Conservation (phyloP, 768 basidiomycete genomes). For the Hericium rajendrae region DNA sequence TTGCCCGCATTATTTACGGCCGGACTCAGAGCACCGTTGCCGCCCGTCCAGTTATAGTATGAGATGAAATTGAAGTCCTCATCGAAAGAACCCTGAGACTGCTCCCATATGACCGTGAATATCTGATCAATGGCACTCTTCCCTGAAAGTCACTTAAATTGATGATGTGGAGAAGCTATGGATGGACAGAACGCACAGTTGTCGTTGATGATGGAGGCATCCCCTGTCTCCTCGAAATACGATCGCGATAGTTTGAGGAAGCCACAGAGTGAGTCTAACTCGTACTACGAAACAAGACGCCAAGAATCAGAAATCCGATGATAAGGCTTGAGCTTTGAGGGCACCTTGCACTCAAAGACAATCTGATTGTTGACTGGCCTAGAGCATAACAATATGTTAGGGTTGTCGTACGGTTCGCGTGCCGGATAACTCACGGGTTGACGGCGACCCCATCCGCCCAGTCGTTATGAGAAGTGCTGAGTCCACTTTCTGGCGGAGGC, state of each 20-base stretch:
- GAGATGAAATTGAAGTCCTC: slow-evolving; percentile 63
- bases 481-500: slow-evolving; percentile 66
- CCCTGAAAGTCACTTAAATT: slow-evolving; percentile 33
- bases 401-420: background rate
- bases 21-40: slow-evolving; percentile 51
- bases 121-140: slow-evolving; percentile 57
- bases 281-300: slow-evolving; percentile 38
- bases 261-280: slow-evolving; percentile 70
- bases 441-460: slow-evolving; percentile 64
- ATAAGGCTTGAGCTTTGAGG: background rate
- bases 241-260: slow-evolving; percentile 71
- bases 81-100: slow-evolving; percentile 66
- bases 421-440: slow-evolving; percentile 47
- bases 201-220: slow-evolving; percentile 59
- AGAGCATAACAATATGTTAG: background rate
- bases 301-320: background rate
- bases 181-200: slow-evolving; percentile 38
- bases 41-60: slow-evolving; percentile 78
- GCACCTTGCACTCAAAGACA: slow-evolving; percentile 78
- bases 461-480: slow-evolving; percentile 52
- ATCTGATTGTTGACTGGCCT: slow-evolving; percentile 61
- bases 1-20: slow-evolving; percentile 59
- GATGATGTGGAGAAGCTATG: background rate
- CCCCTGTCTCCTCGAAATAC: slow-evolving; percentile 65
- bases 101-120: slow-evolving; percentile 68